A percentile compares a stretch with the other conserved stretches of the same genome.
Evolutionary conservation across 768 basidiomycete species (phyloP).

Genomic region (Russula foetens): DNA sequence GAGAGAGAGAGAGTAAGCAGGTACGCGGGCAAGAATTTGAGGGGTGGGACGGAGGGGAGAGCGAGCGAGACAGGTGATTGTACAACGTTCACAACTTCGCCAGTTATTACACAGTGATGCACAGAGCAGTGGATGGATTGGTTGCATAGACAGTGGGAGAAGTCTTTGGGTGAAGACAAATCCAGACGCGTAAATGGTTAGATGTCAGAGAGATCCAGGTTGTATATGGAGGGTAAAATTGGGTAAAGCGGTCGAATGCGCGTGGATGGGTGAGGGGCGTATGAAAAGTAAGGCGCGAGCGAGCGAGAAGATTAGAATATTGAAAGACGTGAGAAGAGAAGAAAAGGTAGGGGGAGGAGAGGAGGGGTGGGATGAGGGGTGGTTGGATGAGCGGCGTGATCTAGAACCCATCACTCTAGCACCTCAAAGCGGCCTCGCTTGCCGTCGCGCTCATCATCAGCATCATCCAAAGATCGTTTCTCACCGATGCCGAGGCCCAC

Average conservation of each 20-base stretch:
- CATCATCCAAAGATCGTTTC: constrained; percentile 25
- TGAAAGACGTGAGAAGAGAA: not conserved
- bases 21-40: not conserved
- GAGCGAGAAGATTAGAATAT: not conserved
- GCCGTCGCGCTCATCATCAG: constrained; percentile 28
- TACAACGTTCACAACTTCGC: constrained; percentile 7
- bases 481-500: constrained; percentile 27
- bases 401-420: constrained; percentile 24
- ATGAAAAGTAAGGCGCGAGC: not conserved
- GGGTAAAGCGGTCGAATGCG: not conserved
- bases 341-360: not conserved
- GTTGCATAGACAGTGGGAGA: constrained; percentile 5
- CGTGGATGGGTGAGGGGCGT: not conserved
- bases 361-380: not conserved
- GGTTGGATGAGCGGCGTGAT: not conserved
- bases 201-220: constrained; percentile 8
- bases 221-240: not conserved
- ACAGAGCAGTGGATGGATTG: constrained; percentile 3
- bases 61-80: not conserved
- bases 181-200: not conserved
- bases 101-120: constrained; percentile 8
- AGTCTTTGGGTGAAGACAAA: not conserved
- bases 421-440: constrained; percentile 36
- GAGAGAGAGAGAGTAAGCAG: not conserved
- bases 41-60: not conserved